Conservation (phyloP, 2,329 filamentous ascomycete species). For the Fusarium tjaetaba region DNA sequence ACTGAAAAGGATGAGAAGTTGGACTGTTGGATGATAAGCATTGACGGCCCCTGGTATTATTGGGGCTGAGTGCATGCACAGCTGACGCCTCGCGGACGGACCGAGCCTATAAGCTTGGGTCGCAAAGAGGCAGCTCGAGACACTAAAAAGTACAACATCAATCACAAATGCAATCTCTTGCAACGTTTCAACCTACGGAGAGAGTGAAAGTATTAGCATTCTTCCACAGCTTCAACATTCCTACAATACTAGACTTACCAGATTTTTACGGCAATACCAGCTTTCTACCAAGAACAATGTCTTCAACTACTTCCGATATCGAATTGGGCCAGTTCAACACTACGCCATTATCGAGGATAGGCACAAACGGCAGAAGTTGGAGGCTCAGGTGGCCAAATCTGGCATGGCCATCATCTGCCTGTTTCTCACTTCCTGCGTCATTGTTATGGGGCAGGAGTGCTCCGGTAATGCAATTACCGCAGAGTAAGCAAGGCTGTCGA, state of each 20-base stretch:
- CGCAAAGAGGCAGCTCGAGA: background rate
- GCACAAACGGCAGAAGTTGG: background rate
- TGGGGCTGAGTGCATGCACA: background rate
- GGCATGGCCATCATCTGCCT: background rate
- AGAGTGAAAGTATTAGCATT: too few species aligned
- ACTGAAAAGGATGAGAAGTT: background rate
- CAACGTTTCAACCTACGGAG: background rate
- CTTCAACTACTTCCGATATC: background rate
- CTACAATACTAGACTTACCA: rapidly evolving
- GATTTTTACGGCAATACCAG: rapidly evolving
- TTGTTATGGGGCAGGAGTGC: background rate
- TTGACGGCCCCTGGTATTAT: background rate
- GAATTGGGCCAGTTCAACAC: background rate
- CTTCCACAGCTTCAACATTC: rapidly evolving
- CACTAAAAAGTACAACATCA: background rate
- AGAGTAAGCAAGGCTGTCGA: background rate
- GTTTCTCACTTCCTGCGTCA: background rate
- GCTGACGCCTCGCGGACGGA: background rate
- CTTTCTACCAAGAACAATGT: background rate
- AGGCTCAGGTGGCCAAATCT: background rate
- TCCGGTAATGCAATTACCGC: background rate
- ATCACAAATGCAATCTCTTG: background rate
- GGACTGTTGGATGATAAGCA: background rate
- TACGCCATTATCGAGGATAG: background rate
- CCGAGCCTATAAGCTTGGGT: background rate